Evolutionary conservation across 2,329 filamentous ascomycete genomes (phyloP).

Genomic region (Aspergillus spinulosporus): DNA sequence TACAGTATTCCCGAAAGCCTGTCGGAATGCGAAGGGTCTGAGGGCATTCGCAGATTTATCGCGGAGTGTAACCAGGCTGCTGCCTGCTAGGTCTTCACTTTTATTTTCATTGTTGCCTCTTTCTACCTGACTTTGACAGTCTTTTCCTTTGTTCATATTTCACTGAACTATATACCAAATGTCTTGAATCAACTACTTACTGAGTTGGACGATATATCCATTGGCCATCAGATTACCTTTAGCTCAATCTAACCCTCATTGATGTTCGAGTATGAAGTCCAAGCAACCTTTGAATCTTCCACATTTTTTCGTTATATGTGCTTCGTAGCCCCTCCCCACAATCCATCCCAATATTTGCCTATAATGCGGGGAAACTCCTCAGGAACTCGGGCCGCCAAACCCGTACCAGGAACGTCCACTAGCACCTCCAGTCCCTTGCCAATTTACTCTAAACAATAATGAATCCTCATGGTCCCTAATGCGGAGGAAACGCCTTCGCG

Average conservation of each 20-base stretch:
- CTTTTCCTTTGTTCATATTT: too few relatives aligned
- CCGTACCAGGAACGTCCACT: slow-evolving; percentile 3
- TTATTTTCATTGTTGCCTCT: neutral
- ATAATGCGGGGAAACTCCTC: slow-evolving; percentile 2
- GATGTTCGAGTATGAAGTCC: too few relatives aligned
- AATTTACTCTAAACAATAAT: neutral
- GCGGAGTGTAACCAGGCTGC: slow-evolving; percentile 60
- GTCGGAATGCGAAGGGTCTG: slow-evolving; percentile 62
- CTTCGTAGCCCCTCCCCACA: too few relatives aligned
- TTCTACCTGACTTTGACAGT: too few relatives aligned
- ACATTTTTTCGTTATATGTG: neutral
- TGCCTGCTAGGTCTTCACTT: slow-evolving; percentile 19
- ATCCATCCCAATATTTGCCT: neutral
- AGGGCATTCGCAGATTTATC: slow-evolving; percentile 67
- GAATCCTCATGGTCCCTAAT: neutral
- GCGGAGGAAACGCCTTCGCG: too few relatives aligned
- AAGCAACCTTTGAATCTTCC: too few relatives aligned
- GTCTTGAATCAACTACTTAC: too few relatives aligned
- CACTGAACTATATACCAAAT: too few relatives aligned
- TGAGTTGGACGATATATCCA: too few relatives aligned
- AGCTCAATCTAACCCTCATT: too few relatives aligned
- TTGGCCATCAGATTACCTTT: too few relatives aligned
- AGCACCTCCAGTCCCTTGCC: neutral
- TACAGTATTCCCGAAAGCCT: slow-evolving; percentile 31
- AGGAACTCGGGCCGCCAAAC: slow-evolving; percentile 16